Evolutionary conservation across 1,139 yeast genomes (phyloP).

Genomic region (Diutina sp.): DNA sequence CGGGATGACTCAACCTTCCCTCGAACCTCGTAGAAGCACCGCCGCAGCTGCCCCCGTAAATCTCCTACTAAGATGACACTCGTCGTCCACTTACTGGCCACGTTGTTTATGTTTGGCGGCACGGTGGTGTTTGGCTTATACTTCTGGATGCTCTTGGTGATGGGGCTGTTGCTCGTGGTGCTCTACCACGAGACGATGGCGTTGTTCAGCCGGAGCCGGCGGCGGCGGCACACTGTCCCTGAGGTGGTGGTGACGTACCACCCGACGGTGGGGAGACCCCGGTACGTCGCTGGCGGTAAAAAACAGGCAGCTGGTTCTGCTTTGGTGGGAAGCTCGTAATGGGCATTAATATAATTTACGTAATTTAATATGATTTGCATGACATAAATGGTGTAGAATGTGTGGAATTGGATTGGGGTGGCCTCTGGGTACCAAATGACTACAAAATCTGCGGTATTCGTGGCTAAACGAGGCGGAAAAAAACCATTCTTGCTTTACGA

Average conservation of each 20-base stretch:
- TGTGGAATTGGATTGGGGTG: no score
- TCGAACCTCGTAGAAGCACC: background rate
- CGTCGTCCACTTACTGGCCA: background rate
- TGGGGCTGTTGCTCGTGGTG: background rate
- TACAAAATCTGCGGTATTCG: no score
- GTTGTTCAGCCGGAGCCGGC: background rate
- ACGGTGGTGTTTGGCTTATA: background rate
- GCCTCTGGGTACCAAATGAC: no score
- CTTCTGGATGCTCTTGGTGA: background rate
- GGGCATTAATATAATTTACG: no score
- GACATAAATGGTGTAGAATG: background rate
- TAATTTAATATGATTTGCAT: background rate
- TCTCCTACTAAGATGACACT: background rate
- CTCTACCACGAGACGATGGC: background rate
- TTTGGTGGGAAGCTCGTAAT: background rate
- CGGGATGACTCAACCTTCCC: background rate
- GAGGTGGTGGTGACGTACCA: background rate
- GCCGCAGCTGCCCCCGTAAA: background rate
- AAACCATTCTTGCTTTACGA: no score
- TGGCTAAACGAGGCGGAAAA: no score
- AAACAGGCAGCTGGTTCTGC: background rate
- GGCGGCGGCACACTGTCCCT: background rate
- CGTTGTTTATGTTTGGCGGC: background rate
- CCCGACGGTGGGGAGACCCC: background rate
- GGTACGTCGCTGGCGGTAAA: background rate